Percentiles rank a stretch among this genome's conserved stretches.
These are phyloP conservation scores for Pachysandra terminalis DNA, from an alignment of 164 flowering plant genomes.

Conservation along the genomic window DNA sequence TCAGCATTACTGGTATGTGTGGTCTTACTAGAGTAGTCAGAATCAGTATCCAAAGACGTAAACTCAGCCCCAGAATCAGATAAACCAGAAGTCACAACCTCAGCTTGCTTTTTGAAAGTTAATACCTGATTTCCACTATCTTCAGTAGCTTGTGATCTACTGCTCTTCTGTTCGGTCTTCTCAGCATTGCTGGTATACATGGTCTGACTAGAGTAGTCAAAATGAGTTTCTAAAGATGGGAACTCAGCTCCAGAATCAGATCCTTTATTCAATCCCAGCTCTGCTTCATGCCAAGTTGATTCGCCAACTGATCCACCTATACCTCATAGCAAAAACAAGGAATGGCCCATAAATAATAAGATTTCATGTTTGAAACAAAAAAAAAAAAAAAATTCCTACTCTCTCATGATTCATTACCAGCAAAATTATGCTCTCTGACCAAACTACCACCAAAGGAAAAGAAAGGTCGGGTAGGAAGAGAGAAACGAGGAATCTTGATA, in stretches of 20 bases:
- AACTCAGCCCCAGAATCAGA: too few species aligned
- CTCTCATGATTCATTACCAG: too few species aligned
- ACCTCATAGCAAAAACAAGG: constrained; percentile 9
- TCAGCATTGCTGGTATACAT: constrained; percentile 16
- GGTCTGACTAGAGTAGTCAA: constrained; percentile 16
- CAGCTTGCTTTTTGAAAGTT: constrained; percentile 22
- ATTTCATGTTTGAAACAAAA: too few species aligned
- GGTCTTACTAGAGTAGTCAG: too few species aligned
- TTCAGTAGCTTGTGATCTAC: constrained; percentile 12
- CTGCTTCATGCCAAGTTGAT: constrained; percentile 39
- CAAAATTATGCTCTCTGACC: too few species aligned
- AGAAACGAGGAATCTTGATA: too few species aligned
- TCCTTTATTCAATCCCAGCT: constrained; percentile 14
- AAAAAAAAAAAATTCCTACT: too few species aligned
- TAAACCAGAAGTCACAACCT: not conserved
- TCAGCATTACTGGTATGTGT: too few species aligned
- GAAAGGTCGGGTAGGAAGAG: too few species aligned
- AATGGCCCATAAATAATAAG: not conserved
- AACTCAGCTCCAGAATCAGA: constrained; percentile 15
- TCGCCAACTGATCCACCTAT: constrained; percentile 33
- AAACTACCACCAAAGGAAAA: too few species aligned
- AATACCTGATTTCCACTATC: constrained; percentile 13
- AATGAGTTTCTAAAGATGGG: constrained; percentile 14
- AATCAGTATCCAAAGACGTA: too few species aligned
- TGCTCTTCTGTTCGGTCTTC: constrained; percentile 1